Conservation (phyloP, 1,284 basidiomycete species). For the Tausonia pullulans region DNA sequence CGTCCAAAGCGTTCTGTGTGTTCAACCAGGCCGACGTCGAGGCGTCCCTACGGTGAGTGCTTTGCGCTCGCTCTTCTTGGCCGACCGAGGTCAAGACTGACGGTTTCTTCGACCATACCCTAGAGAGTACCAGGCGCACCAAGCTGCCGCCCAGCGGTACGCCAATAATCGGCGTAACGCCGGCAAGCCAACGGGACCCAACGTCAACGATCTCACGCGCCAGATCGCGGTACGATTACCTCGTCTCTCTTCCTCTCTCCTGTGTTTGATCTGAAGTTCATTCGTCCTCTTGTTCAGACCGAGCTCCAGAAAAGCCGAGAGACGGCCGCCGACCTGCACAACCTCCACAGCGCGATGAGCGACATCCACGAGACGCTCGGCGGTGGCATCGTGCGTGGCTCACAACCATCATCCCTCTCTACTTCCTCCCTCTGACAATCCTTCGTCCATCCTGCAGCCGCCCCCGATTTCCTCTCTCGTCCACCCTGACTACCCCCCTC, state of each 20-base stretch:
- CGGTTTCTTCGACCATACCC: not conserved
- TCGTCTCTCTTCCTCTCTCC: not conserved
- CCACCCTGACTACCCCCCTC: constrained; percentile 14
- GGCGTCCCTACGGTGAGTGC: constrained; percentile 29
- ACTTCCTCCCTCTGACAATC: not conserved
- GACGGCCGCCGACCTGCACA: constrained; percentile 77
- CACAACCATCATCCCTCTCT: not conserved
- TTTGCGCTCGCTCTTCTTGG: not conserved
- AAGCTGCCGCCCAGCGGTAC: constrained; percentile 24
- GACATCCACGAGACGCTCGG: constrained; percentile 89
- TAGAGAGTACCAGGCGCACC: constrained; percentile 32
- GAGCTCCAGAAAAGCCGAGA: constrained; percentile 91
- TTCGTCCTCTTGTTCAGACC: constrained; percentile 45
- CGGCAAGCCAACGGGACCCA: constrained; percentile 28
- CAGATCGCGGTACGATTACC: constrained; percentile 35
- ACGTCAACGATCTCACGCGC: constrained; percentile 40
- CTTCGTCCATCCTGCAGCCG: constrained; percentile 27
- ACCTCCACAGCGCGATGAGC: constrained; percentile 67
- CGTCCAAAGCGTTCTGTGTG: constrained; percentile 82
- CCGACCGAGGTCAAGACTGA: not conserved
- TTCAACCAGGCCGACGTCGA: constrained; percentile 71
- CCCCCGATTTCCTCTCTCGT: constrained; percentile 16
- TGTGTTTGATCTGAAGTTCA: not conserved
- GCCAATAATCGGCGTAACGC: constrained; percentile 6
- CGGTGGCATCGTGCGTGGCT: constrained; percentile 55